Percentiles rank a stretch among this genome's conserved stretches.
phyloP scores from a whole-genome alignment of 163 green algal genomes.

The Chlamydomonas reinhardtii region DNA sequence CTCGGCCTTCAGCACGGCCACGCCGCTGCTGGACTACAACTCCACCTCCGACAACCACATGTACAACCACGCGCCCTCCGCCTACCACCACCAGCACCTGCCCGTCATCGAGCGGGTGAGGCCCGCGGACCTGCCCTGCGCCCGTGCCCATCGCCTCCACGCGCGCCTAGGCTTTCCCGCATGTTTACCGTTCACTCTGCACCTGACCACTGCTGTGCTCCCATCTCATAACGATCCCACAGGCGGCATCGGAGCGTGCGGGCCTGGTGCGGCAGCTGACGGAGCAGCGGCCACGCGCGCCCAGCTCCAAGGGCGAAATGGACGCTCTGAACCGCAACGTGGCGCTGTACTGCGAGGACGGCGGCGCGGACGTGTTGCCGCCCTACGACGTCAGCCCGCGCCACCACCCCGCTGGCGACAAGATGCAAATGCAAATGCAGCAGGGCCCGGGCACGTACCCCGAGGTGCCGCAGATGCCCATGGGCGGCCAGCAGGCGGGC shows the following conservation, averaged over 20 bases:
- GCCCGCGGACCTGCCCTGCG: not conserved
- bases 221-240: not conserved
- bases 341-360: too few species aligned
- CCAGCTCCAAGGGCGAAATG: not conserved
- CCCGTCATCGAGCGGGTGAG: constrained; percentile 6
- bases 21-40: constrained; percentile 40
- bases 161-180: too few species aligned
- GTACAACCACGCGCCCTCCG: constrained; percentile 1
- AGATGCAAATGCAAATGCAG: too few species aligned
- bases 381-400: too few species aligned
- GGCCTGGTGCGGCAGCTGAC: constrained; percentile 10
- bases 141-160: too few species aligned
- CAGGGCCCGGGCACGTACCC: not conserved
- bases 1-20: constrained; percentile 41
- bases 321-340: not conserved
- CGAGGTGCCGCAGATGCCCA: not conserved
- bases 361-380: too few species aligned
- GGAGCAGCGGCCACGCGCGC: not conserved
- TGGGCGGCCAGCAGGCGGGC: not conserved
- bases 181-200: too few species aligned
- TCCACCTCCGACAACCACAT: constrained; percentile 26
- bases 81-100: constrained; percentile 30
- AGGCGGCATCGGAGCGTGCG: constrained; percentile 28
- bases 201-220: too few species aligned
- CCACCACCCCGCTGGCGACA: too few species aligned